Conservation (phyloP, 2,329 filamentous ascomycete genomes). For the Penicillium fuscoglaucum region DNA sequence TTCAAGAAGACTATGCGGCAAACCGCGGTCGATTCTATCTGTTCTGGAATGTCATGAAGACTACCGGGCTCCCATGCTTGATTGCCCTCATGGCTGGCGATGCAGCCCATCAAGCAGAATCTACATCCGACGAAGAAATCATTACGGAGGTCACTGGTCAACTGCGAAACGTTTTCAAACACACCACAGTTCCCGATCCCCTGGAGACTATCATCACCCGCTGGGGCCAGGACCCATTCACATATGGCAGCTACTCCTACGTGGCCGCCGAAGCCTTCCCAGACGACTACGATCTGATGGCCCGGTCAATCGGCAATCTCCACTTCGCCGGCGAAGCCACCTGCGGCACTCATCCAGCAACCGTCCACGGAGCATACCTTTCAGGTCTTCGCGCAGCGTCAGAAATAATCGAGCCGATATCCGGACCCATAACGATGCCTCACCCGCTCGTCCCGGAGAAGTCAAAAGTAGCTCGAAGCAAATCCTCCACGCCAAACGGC, state of each 20-base stretch:
- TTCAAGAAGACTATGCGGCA: conserved; percentile 74
- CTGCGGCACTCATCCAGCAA: conserved; percentile 91
- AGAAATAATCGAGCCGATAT: conserved; percentile 76
- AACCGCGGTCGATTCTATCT: conserved; percentile 92
- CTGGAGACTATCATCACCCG: conserved; percentile 85
- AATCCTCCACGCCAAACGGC: conserved; percentile 16
- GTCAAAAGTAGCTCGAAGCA: conserved; percentile 49
- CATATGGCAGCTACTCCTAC: conserved; percentile 93
- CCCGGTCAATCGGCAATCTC: conserved; percentile 76
- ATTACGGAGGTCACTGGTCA: conserved; percentile 78
- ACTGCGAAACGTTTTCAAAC: conserved; percentile 71
- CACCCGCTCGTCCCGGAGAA: conserved; percentile 67
- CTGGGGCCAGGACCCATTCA: conserved; percentile 88
- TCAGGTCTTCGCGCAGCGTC: conserved; percentile 87
- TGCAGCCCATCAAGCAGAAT: conserved; percentile 84
- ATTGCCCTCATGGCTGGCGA: conserved; percentile 95
- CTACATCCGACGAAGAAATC: conserved; percentile 70
- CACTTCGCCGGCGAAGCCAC: conserved; percentile 97
- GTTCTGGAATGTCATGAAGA: conserved; percentile 94
- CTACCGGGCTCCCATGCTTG: conserved; percentile 81
- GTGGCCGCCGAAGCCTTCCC: conserved; percentile 78
- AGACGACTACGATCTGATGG: conserved; percentile 92
- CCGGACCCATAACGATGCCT: conserved; percentile 78
- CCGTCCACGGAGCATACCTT: conserved; percentile 93
- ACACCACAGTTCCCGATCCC: conserved; percentile 68